Conservation (phyloP, 495 filamentous ascomycete genomes). For the Cenococcum geophilum region DNA sequence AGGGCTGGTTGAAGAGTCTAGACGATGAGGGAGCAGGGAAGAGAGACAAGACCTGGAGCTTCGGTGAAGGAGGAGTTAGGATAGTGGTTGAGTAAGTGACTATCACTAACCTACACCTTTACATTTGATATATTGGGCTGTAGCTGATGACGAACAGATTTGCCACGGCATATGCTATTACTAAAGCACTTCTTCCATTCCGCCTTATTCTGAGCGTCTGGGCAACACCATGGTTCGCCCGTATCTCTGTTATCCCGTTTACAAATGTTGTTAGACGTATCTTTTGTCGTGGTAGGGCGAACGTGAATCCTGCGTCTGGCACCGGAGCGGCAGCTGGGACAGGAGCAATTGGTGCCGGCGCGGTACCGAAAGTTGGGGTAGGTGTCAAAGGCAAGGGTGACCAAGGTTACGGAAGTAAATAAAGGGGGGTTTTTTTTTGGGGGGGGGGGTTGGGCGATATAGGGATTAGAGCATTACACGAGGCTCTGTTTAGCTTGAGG, state of each 20-base stretch:
- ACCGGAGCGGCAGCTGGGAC: slow-evolving; percentile 29
- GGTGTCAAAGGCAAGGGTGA: background rate
- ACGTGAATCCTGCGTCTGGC: slow-evolving; percentile 16
- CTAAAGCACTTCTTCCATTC: slow-evolving; percentile 73
- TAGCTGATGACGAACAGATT: slow-evolving; percentile 46
- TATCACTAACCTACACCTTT: too few species aligned
- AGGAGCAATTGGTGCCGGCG: slow-evolving; percentile 21
- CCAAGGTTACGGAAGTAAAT: background rate
- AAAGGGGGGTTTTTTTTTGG: too few species aligned
- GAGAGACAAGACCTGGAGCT: slow-evolving; percentile 34
- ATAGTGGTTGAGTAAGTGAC: slow-evolving; percentile 34
- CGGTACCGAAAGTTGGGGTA: slow-evolving; percentile 15
- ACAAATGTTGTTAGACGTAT: slow-evolving; percentile 38
- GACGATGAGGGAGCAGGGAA: slow-evolving; percentile 35
- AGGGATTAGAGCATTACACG: too few species aligned
- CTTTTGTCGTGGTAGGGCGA: slow-evolving; percentile 37
- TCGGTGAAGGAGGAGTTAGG: slow-evolving; percentile 39
- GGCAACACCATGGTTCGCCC: slow-evolving; percentile 93
- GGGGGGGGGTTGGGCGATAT: too few species aligned
- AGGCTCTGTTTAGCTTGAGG: too few species aligned
- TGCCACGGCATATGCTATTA: slow-evolving; percentile 81
- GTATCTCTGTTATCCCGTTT: slow-evolving; percentile 50
- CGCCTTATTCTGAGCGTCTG: slow-evolving; percentile 72
- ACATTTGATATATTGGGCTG: slow-evolving; percentile 27
- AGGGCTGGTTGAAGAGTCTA: slow-evolving; percentile 54